These are phyloP conservation scores for Colletotrichum costaricense DNA, from an alignment of 2,329 filamentous ascomycete species.

Conservation along the genomic window DNA sequence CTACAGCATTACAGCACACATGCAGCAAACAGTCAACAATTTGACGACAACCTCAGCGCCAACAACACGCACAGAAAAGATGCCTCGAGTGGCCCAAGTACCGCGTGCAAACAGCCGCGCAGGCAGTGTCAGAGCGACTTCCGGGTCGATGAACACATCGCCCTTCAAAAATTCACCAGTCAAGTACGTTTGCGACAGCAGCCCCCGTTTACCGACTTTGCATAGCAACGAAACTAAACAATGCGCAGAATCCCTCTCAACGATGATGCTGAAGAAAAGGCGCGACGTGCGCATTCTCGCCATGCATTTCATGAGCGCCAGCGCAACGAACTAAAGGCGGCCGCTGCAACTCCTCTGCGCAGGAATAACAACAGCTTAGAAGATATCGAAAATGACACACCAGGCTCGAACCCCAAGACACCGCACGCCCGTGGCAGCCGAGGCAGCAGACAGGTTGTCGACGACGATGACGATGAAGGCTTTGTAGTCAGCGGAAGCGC, in stretches of 20 bases:
- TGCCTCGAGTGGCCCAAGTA: conserved; percentile 69
- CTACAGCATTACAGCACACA: neutral
- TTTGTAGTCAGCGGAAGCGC: conserved; percentile 78
- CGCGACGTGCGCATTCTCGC: conserved; percentile 85
- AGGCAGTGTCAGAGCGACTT: conserved; percentile 58
- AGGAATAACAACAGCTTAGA: conserved; percentile 71
- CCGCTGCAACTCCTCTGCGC: conserved; percentile 74
- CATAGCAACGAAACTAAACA: conserved; percentile 35
- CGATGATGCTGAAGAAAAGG: conserved; percentile 94
- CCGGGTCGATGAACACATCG: conserved; percentile 59
- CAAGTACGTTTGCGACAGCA: conserved; percentile 57
- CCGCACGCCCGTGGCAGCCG: conserved; percentile 52
- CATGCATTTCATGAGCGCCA: conserved; percentile 91
- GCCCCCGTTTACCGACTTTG: conserved; percentile 1
- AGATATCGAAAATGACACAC: conserved; percentile 67
- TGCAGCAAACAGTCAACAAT: conserved; percentile 13
- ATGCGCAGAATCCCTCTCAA: conserved; percentile 86
- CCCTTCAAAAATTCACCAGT: conserved; percentile 68
- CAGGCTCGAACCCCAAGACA: conserved; percentile 67
- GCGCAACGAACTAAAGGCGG: conserved; percentile 90
- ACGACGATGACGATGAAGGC: conserved; percentile 68
- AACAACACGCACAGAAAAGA: conserved; percentile 44
- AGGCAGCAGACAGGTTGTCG: conserved; percentile 47
- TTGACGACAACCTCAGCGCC: conserved; percentile 37
- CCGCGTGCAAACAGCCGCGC: conserved; percentile 63